Evolutionary conservation across 768 basidiomycete genomes (phyloP).

Genomic region (Tephrocybe rancida): DNA sequence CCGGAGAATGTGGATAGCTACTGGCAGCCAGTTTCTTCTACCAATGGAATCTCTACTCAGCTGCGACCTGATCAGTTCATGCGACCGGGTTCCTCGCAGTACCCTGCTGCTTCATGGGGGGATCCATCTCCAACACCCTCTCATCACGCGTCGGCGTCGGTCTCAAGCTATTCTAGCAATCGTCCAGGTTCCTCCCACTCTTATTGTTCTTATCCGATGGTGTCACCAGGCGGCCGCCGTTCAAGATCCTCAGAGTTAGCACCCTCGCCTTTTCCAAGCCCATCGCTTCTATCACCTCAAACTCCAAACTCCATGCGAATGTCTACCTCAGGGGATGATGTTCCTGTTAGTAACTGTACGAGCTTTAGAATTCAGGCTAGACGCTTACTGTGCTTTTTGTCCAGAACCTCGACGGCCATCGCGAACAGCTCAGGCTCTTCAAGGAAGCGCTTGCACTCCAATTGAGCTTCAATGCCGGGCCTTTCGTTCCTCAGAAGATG

Average conservation of each 20-base stretch:
- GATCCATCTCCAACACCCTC: neutral
- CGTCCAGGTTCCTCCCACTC: slow-evolving; percentile 8
- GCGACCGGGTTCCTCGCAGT: neutral
- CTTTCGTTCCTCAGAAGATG: slow-evolving; percentile 71
- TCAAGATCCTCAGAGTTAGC: slow-evolving; percentile 13
- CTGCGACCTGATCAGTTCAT: slow-evolving; percentile 6
- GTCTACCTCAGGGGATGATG: neutral
- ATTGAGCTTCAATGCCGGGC: slow-evolving; percentile 33
- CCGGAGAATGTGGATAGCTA: neutral
- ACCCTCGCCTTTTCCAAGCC: slow-evolving; percentile 8
- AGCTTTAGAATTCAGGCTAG: neutral
- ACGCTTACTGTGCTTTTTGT: slow-evolving; percentile 3
- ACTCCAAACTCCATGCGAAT: slow-evolving; percentile 6
- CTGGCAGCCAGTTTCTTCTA: slow-evolving; percentile 1
- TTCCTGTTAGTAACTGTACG: neutral
- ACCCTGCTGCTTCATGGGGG: slow-evolving; percentile 3
- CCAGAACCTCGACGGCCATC: slow-evolving; percentile 38
- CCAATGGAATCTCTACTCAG: neutral
- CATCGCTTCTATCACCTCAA: slow-evolving; percentile 8
- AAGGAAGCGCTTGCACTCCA: slow-evolving; percentile 41
- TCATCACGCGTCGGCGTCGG: slow-evolving; percentile 1
- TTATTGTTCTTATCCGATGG: slow-evolving; percentile 1
- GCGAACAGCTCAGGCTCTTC: slow-evolving; percentile 49
- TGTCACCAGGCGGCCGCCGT: slow-evolving; percentile 1
- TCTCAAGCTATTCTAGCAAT: slow-evolving; percentile 9